Conservation (phyloP, 202 grass and related monocot species). For the Setaria viridis region DNA sequence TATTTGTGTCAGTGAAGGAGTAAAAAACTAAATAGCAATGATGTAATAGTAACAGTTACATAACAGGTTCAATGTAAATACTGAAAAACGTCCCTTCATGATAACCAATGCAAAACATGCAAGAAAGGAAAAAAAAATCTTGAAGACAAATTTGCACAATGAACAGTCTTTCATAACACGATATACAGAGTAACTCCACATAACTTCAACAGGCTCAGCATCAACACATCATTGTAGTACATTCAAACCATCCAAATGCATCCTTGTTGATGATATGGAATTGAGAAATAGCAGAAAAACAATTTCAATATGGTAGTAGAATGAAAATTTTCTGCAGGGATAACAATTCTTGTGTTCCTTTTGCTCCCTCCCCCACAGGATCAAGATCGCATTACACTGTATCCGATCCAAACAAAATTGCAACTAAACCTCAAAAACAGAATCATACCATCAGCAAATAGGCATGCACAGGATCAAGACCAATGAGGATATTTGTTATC, state of each 20-base stretch:
- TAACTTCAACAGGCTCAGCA: background rate
- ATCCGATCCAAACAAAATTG: background rate
- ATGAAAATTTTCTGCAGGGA: background rate
- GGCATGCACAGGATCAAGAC: background rate
- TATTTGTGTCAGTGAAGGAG: background rate
- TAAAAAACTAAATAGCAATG: background rate
- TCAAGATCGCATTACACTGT: background rate
- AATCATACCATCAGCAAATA: background rate
- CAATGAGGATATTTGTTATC: background rate
- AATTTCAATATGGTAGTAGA: background rate
- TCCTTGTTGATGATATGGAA: background rate
- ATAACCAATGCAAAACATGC: background rate
- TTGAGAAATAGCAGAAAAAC: background rate
- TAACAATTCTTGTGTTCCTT: background rate
- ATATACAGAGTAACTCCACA: background rate
- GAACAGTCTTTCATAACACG: background rate
- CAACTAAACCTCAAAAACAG: background rate
- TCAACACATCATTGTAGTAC: background rate
- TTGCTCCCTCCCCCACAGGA: background rate
- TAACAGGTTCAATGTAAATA: background rate
- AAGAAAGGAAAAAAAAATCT: background rate
- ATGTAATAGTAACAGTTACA: background rate
- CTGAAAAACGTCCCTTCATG: background rate
- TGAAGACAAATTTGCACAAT: background rate
- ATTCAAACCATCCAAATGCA: conserved; percentile 1